These are phyloP conservation scores for Mortierella sp. DNA, from an alignment of 371 early-diverging fungal genomes.

Conservation along the genomic window DNA sequence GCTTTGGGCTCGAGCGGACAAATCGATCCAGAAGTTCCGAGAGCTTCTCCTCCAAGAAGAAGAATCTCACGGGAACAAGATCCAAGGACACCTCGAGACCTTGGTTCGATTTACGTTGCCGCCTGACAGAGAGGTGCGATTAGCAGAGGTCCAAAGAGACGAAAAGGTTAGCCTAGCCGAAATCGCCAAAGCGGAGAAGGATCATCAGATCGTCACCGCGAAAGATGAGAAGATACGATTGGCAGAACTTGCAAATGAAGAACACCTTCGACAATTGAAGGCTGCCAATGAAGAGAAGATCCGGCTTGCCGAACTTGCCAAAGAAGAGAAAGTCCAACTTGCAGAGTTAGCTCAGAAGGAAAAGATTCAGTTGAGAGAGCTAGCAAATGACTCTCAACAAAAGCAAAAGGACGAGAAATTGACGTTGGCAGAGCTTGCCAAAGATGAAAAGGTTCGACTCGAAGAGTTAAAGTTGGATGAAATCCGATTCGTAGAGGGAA, in stretches of 20 bases:
- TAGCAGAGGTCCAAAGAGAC: constrained; percentile 1
- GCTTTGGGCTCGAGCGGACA: not conserved
- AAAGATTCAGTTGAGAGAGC: constrained; percentile 1
- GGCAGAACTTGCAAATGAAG: not conserved
- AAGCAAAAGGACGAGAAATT: not conserved
- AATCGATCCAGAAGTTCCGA: not conserved
- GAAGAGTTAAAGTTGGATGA: not conserved
- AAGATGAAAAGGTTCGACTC: not conserved
- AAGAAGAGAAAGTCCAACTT: not conserved
- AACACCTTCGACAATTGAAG: not conserved
- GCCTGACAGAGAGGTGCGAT: not conserved
- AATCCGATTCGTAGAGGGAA: not conserved
- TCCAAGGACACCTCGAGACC: not conserved
- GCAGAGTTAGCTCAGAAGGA: not conserved
- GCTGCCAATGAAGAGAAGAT: constrained; percentile 1
- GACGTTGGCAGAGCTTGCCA: too few species aligned
- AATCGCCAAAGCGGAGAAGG: not conserved
- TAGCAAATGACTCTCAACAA: not conserved
- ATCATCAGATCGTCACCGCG: not conserved
- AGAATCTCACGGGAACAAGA: not conserved
- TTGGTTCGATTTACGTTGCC: not conserved
- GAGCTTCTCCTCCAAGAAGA: not conserved
- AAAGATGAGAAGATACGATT: constrained; percentile 13
- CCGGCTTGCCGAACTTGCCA: not conserved
- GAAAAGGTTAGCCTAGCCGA: not conserved